Percentiles rank a stretch among this genome's conserved stretches.
Evolutionary conservation across 768 basidiomycete genomes (phyloP).

Genomic region (Tulasnella sp.): DNA sequence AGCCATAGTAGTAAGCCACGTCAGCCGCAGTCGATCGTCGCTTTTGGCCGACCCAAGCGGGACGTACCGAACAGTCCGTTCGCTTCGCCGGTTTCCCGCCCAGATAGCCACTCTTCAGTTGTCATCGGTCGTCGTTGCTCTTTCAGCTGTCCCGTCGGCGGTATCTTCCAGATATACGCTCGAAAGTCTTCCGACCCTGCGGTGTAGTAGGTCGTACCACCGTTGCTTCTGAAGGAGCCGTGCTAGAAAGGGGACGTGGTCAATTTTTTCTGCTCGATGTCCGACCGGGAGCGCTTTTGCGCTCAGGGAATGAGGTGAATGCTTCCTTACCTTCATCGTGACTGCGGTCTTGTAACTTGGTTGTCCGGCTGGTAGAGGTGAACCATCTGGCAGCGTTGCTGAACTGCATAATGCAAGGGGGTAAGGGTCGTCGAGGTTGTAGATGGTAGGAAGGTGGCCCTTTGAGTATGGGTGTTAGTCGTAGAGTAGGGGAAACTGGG

Average conservation of each 20-base stretch:
- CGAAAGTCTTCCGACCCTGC: neutral
- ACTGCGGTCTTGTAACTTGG: neutral
- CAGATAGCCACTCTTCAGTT: neutral
- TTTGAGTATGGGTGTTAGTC: neutral
- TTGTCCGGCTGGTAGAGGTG: neutral
- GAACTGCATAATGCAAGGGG: conserved; percentile 5
- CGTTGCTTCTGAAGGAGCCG: neutral
- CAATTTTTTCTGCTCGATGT: neutral
- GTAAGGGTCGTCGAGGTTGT: conserved; percentile 14
- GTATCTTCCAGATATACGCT: neutral
- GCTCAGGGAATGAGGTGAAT: no score
- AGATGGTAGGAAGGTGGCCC: conserved; percentile 14
- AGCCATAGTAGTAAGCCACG: neutral
- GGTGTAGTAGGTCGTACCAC: neutral
- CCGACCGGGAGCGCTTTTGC: no score
- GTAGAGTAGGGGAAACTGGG: neutral
- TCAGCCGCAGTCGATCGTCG: neutral
- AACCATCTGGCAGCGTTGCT: neutral
- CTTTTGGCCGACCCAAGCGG: no score
- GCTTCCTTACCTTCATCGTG: neutral
- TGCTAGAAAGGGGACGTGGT: neutral
- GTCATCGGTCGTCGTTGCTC: neutral
- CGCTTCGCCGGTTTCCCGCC: neutral
- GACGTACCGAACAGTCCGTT: neutral
- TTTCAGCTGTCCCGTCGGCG: neutral